Percentiles rank a stretch among this genome's conserved stretches.
Evolutionary conservation across 257 asterid genomes (phyloP).

Genomic region (Paulownia fortunei): DNA sequence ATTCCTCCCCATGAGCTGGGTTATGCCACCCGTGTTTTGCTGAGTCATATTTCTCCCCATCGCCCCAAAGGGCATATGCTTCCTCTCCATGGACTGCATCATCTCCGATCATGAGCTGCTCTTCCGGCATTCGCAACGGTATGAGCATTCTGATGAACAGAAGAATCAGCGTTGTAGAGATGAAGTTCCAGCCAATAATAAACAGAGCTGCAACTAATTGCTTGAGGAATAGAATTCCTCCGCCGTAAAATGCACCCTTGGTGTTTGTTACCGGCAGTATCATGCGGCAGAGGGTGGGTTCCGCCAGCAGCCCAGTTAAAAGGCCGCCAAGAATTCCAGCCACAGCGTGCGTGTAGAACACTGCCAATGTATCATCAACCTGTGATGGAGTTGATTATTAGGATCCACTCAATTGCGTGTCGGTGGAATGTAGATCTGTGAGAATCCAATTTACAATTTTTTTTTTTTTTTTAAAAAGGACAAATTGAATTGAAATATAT

Average conservation of each 20-base stretch:
- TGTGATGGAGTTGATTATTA: constrained; percentile 12
- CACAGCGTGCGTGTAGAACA: constrained; percentile 87
- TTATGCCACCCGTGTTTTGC: constrained; percentile 68
- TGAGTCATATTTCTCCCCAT: constrained; percentile 80
- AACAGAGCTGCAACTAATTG: constrained; percentile 81
- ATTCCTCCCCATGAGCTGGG: constrained; percentile 43
- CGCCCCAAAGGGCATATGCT: constrained; percentile 95
- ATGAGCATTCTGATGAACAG: constrained; percentile 57
- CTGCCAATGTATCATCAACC: constrained; percentile 92
- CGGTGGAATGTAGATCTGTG: neutral
- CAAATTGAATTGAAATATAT: no score
- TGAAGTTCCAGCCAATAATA: constrained; percentile 74
- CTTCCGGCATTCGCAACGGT: constrained; percentile 85
- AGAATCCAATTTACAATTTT: no score
- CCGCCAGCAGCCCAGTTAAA: constrained; percentile 77
- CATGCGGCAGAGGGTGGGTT: constrained; percentile 74
- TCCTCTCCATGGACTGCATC: constrained; percentile 96
- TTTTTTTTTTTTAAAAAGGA: no score
- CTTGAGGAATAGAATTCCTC: constrained; percentile 62
- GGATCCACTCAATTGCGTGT: neutral
- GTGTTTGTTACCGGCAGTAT: constrained; percentile 69
- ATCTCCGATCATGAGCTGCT: constrained; percentile 84
- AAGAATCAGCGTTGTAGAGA: constrained; percentile 65
- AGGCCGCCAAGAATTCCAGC: constrained; percentile 88
- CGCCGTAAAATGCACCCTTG: constrained; percentile 78